Evolutionary conservation across 2,329 filamentous ascomycete genomes (phyloP).

Genomic region (Fusarium torreyae): DNA sequence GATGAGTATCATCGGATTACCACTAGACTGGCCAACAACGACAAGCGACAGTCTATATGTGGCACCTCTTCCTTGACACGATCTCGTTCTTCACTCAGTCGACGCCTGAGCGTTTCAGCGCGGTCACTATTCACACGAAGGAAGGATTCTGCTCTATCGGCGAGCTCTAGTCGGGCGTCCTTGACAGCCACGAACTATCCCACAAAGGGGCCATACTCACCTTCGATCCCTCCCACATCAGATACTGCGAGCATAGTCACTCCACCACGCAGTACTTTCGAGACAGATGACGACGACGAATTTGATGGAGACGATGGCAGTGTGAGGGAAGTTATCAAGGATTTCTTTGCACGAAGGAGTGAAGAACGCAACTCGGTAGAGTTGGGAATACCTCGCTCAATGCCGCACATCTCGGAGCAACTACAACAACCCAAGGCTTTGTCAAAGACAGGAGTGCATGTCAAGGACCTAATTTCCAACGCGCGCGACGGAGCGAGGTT

Average conservation of each 20-base stretch:
- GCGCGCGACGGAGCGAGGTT: constrained; percentile 44
- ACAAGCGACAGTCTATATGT: constrained; percentile 43
- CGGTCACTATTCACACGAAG: constrained; percentile 50
- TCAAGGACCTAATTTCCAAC: constrained; percentile 47
- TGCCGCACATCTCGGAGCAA: constrained; percentile 18
- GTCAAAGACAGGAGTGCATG: constrained; percentile 44
- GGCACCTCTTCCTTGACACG: constrained; percentile 22
- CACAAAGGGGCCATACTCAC: constrained; percentile 38
- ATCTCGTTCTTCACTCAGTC: constrained; percentile 41
- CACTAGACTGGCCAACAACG: constrained; percentile 51
- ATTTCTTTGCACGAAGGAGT: constrained; percentile 45
- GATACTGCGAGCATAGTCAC: constrained; percentile 32
- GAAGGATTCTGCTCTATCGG: constrained; percentile 40
- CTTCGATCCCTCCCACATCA: constrained; percentile 20
- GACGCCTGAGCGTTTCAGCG: constrained; percentile 49
- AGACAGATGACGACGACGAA: constrained; percentile 52
- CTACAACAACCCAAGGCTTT: constrained; percentile 30
- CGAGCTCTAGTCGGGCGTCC: constrained; percentile 31
- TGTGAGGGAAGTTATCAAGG: constrained; percentile 40
- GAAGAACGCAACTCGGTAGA: constrained; percentile 43
- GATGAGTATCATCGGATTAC: constrained; percentile 57
- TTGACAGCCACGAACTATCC: constrained; percentile 33
- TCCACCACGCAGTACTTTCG: constrained; percentile 52
- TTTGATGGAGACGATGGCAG: constrained; percentile 38
- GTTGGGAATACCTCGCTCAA: constrained; percentile 20